Base-by-base conservation (phyloP, 2,329 filamentous ascomycete genomes). In the Ophiocordyceps camponoti-leonardi region DNA sequence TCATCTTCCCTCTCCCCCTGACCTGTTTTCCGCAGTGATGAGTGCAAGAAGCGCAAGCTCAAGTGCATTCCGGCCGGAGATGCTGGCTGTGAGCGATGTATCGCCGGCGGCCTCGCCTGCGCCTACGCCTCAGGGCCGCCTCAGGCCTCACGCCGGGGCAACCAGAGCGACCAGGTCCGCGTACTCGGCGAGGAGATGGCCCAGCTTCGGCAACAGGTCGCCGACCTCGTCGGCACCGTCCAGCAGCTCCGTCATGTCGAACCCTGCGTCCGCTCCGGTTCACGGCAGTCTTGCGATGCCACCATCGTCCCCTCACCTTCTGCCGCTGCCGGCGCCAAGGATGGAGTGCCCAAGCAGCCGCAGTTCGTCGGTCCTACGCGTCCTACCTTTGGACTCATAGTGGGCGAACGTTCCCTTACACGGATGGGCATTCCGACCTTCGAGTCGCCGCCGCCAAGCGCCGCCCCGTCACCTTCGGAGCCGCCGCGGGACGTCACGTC, bases 1-100 rank as follows among this genome's bases (percentile, higher is more conserved):
- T 41, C 22, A 23, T 11, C 19, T 23, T 4, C 20, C 20, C 3
- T 18, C 35, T 20, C 35, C 20, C n/a, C 35, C 22, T 42, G 12
- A 28, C n/a, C 20, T 5, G 20, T 23, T 23, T 14, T 7, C 30
- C 13, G 13, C 59, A 51, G 60, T 26, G 58, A 65, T 44, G 61
- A 65, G 20, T 67, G 64, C 49, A 65, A 65, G 47, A 62, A 60
- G 37, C 51, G 61, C 26, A 66, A 66, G 46, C 60, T 66, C 45
- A 67, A 66, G 47, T 67, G 64, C 49, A 52, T 61, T 35, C 56
- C 56, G 1, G 47, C 48, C 0, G 51, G 52, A 5, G 50, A 57
- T 23, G 48, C 47, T 1, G 49, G 45, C 19, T 64, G 61, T 40
- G 54, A 61, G 47, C 48, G 61, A 42, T 64, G 61, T 26, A 49